A percentile compares a stretch with the other conserved stretches of the same genome.
phyloP scores from a whole-genome alignment of 495 filamentous ascomycete genomes.

The Margaritispora aquatica region DNA sequence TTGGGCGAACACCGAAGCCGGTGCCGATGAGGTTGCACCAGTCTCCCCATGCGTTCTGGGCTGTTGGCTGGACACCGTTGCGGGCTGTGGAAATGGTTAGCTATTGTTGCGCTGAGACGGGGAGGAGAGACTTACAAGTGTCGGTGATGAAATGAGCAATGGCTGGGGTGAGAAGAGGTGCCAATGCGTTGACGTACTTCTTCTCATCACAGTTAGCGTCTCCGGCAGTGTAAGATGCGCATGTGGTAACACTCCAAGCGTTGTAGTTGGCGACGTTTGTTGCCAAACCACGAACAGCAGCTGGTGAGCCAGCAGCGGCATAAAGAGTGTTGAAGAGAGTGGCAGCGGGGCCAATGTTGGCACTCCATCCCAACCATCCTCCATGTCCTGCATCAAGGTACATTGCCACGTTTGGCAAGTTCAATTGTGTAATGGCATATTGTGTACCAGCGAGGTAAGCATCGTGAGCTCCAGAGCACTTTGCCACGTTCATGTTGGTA shows the following conservation, averaged over 20 bases:
- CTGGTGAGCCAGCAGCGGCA: conserved; percentile 57
- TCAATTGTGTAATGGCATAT: conserved; percentile 65
- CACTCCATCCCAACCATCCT: conserved; percentile 80
- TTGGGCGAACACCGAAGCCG: conserved; percentile 67
- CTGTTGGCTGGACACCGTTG: conserved; percentile 57
- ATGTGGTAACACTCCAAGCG: conserved; percentile 44
- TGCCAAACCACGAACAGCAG: conserved; percentile 61
- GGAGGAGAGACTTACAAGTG: conserved; percentile 14
- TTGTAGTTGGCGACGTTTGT: conserved; percentile 83
- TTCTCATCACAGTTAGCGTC: conserved; percentile 65
- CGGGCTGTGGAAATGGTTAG: conserved; percentile 30
- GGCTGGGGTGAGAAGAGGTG: conserved; percentile 49
- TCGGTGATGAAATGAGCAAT: conserved; percentile 62
- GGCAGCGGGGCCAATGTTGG: conserved; percentile 67
- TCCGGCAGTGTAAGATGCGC: conserved; percentile 48
- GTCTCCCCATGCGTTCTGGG: conserved; percentile 67
- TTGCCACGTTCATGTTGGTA: conserved; percentile 59
- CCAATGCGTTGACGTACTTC: conserved; percentile 61
- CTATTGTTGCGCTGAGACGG: neutral
- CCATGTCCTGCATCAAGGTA: conserved; percentile 78
- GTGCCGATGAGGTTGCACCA: conserved; percentile 81
- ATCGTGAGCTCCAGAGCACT: conserved; percentile 55
- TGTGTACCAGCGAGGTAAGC: conserved; percentile 64
- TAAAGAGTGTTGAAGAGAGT: conserved; percentile 61
- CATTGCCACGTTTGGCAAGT: conserved; percentile 75